phyloP scores from a whole-genome alignment of 108 stramenopile genomes.

The Licmophora abbreviata region DNA sequence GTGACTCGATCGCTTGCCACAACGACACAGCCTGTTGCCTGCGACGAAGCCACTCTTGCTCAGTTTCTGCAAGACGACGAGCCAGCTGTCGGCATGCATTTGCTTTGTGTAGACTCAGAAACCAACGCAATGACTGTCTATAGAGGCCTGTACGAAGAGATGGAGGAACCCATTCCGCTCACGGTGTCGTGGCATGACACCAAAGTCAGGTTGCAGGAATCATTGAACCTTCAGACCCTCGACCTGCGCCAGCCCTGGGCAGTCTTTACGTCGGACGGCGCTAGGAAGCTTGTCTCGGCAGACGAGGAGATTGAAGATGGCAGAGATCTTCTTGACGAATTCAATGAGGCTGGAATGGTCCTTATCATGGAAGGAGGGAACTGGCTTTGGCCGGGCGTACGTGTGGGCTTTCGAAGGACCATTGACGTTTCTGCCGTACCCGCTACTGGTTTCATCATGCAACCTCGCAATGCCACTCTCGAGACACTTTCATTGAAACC shows the following conservation, averaged over 20 bases:
- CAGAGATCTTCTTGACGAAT: not conserved
- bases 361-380: constrained; percentile 50
- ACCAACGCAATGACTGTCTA: too few relatives aligned
- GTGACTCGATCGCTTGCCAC: too few relatives aligned
- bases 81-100: too few relatives aligned
- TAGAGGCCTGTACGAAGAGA: too few relatives aligned
- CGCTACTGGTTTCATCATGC: constrained; percentile 2
- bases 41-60: too few relatives aligned
- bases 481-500: constrained; percentile 49
- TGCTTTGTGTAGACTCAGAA: too few relatives aligned
- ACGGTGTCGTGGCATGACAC: too few relatives aligned
- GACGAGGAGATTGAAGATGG: constrained; percentile 7
- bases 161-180: too few relatives aligned
- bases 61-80: too few relatives aligned
- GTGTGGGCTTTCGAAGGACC: constrained; percentile 40
- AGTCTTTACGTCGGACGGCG: constrained; percentile 36
- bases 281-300: constrained; percentile 23
- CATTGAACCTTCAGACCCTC: not conserved
- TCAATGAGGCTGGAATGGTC: constrained; percentile 33
- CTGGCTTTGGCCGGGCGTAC: constrained; percentile 69
- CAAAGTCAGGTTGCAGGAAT: too few relatives aligned
- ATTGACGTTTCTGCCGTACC: constrained; percentile 15
- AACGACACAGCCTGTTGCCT: too few relatives aligned
- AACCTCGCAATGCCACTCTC: constrained; percentile 22
- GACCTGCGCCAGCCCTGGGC: constrained; percentile 51